Evolutionary conservation across 768 basidiomycete genomes (phyloP).

Genomic region (Mycena epipterygia): DNA sequence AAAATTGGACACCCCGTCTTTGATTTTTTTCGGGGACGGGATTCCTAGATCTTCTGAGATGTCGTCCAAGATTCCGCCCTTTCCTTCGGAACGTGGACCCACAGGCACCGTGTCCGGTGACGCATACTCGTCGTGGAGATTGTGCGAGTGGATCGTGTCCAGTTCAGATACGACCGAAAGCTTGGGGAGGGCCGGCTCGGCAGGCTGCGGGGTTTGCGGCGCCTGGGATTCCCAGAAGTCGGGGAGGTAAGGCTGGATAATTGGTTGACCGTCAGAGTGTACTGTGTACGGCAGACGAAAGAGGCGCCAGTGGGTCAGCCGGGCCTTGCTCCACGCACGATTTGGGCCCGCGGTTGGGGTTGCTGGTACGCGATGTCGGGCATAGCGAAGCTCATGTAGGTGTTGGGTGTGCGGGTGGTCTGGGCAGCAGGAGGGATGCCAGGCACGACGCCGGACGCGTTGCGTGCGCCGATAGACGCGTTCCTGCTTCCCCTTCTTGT

Average conservation of each 20-base stretch:
- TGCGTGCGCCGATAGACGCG: constrained; percentile 36
- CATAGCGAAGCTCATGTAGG: constrained; percentile 64
- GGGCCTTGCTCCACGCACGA: constrained; percentile 62
- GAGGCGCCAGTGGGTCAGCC: constrained; percentile 13
- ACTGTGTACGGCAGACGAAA: constrained; percentile 37
- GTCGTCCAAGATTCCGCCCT: constrained; percentile 29
- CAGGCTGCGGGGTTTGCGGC: constrained; percentile 23
- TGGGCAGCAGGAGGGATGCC: constrained; percentile 58
- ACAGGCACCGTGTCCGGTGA: constrained; percentile 32
- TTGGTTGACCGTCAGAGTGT: constrained; percentile 55
- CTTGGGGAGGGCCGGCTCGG: constrained; percentile 53
- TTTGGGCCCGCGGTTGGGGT: constrained; percentile 62
- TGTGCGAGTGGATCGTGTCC: constrained; percentile 55
- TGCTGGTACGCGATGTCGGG: constrained; percentile 66
- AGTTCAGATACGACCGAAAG: constrained; percentile 59
- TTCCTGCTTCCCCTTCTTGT: constrained; percentile 18
- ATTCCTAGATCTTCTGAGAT: constrained; percentile 31
- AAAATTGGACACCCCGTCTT: constrained; percentile 19
- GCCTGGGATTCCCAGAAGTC: constrained; percentile 61
- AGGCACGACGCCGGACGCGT: constrained; percentile 51
- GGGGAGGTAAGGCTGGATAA: constrained; percentile 58
- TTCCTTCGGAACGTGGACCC: neutral
- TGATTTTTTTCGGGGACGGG: constrained; percentile 12
- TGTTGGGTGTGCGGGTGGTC: constrained; percentile 39
- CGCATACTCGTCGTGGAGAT: constrained; percentile 44